phyloP scores from a whole-genome alignment of 805 yeast species.

The Nakazawaea populi region DNA sequence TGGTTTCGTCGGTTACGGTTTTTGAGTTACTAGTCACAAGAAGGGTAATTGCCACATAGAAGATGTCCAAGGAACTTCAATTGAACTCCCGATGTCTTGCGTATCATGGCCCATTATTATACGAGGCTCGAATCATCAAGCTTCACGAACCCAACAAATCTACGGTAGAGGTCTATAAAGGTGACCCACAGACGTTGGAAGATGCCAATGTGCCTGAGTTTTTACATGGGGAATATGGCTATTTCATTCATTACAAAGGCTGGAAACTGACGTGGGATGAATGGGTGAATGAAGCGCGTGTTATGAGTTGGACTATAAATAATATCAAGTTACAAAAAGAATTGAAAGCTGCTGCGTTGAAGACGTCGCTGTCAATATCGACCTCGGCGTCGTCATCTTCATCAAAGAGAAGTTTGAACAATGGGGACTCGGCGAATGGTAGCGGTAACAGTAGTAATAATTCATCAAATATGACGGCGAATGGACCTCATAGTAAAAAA shows the following conservation, averaged over 20 bases:
- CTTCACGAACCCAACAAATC: conserved; percentile 50
- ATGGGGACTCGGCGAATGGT: not conserved
- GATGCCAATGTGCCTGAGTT: conserved; percentile 22
- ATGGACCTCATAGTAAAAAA: not conserved
- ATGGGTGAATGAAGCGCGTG: conserved; percentile 74
- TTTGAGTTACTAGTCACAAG: not conserved
- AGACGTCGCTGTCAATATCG: conserved; percentile 15
- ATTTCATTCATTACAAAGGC: conserved; percentile 84
- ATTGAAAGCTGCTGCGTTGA: conserved; percentile 43
- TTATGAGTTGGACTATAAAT: conserved; percentile 64
- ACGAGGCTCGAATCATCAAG: conserved; percentile 78
- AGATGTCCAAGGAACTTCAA: conserved; percentile 7
- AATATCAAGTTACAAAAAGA: conserved; percentile 59
- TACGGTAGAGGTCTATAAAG: conserved; percentile 1
- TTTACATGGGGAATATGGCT: conserved; percentile 32
- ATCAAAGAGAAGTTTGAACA: not conserved
- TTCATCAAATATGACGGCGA: not conserved
- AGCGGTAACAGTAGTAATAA: not conserved
- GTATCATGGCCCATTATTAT: conserved; percentile 84
- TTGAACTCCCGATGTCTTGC: conserved; percentile 50
- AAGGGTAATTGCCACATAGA: not conserved
- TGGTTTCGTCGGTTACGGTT: too few relatives aligned
- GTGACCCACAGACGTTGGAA: conserved; percentile 1
- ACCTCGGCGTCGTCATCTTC: conserved; percentile 9
- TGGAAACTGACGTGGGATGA: conserved; percentile 98